These are phyloP conservation scores for Avena eriantha DNA, from an alignment of 176 grass and related monocot genomes.

Conservation along the genomic window DNA sequence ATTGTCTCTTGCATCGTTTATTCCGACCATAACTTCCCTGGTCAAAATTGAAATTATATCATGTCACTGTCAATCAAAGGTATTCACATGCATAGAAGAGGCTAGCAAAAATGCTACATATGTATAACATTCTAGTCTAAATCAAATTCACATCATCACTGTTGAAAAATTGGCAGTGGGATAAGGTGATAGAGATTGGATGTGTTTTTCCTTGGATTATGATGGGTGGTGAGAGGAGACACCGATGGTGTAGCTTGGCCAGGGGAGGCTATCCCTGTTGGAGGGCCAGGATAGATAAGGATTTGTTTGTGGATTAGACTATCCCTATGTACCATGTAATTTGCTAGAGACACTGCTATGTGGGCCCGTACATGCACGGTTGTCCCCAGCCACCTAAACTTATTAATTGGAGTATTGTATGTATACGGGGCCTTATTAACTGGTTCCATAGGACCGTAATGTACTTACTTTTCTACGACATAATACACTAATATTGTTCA, in stretches of 20 bases:
- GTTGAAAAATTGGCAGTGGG: background rate
- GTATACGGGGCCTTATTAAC: too few relatives aligned
- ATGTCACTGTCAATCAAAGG: background rate
- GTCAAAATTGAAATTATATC: background rate
- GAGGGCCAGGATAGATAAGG: conserved; percentile 17
- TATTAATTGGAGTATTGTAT: background rate
- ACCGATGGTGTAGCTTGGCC: background rate
- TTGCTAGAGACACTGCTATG: background rate
- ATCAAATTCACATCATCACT: background rate
- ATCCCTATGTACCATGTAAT: conserved; percentile 30
- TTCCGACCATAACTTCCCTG: background rate
- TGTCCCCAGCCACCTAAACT: too few relatives aligned
- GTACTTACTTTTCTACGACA: too few relatives aligned
- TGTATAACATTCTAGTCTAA: background rate
- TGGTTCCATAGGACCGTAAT: background rate
- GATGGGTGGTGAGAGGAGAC: conserved; percentile 24
- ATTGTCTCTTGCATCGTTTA: background rate
- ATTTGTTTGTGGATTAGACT: conserved; percentile 32
- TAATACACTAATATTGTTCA: too few relatives aligned
- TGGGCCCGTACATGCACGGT: background rate
- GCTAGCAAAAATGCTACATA: too few relatives aligned
- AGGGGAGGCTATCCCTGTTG: conserved; percentile 12
- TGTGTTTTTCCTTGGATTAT: conserved; percentile 22
- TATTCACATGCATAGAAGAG: background rate
- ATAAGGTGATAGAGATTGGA: conserved; percentile 20